A percentile compares a stretch with the other conserved stretches of the same genome.
These are phyloP conservation scores for Zymoseptoria brevis DNA, from an alignment of 2,329 filamentous ascomycete genomes.

Conservation along the genomic window DNA sequence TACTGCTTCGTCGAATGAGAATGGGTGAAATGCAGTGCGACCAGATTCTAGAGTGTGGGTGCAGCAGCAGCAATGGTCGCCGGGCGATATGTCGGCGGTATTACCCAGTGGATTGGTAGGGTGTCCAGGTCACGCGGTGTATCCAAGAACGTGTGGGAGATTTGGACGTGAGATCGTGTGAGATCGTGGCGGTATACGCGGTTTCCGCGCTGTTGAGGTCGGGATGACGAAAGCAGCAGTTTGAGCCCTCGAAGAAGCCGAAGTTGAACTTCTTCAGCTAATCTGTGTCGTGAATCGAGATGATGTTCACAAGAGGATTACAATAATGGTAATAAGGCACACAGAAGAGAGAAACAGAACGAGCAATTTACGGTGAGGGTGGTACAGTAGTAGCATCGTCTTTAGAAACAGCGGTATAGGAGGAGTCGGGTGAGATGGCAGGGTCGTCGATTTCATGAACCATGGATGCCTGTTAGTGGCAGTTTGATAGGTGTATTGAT, in stretches of 20 bases:
- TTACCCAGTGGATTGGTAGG: neutral
- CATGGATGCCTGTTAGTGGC: neutral
- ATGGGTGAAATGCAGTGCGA: conserved; percentile 1
- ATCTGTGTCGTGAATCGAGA: neutral
- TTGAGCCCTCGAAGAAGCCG: no score
- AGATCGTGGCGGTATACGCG: neutral
- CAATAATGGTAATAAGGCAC: neutral
- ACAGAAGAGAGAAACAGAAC: neutral
- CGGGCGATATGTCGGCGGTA: neutral
- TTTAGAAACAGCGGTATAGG: neutral
- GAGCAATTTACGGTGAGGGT: neutral
- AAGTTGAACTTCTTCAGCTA: neutral
- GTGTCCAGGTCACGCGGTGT: neutral
- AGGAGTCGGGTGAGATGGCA: neutral
- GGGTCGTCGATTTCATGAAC: neutral
- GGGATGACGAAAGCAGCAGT: neutral
- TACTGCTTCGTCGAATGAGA: conserved; percentile 2
- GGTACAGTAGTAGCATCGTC: neutral
- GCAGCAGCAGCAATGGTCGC: neutral
- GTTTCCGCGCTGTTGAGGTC: neutral
- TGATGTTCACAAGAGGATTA: neutral
- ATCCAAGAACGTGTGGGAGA: neutral
- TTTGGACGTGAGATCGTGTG: neutral
- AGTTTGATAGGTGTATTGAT: neutral
- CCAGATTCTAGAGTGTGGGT: neutral